These are phyloP conservation scores for Magnolia sinica DNA, from an alignment of 164 flowering plant genomes.

Conservation along the genomic window DNA sequence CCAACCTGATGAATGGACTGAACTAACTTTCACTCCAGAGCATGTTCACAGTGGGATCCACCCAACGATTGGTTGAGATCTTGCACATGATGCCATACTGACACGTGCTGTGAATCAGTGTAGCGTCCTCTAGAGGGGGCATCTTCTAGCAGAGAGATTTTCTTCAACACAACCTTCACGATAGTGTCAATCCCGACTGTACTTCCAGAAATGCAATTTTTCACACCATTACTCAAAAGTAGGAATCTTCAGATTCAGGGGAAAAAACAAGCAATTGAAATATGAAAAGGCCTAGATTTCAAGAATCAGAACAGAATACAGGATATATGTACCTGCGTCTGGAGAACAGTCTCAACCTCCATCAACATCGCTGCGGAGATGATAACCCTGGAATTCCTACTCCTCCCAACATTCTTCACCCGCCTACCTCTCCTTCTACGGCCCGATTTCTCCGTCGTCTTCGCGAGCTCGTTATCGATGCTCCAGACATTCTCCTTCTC, in stretches of 20 bases:
- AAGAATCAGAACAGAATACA: background rate
- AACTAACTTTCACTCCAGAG: too few species aligned
- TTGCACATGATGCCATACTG: too few species aligned
- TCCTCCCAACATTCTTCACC: slow-evolving; percentile 27
- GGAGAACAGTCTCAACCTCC: slow-evolving; percentile 88
- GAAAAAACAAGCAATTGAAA: background rate
- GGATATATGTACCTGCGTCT: slow-evolving; percentile 62
- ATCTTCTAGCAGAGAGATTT: too few species aligned
- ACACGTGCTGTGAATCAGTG: too few species aligned
- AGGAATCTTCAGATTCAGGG: background rate
- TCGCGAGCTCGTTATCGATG: slow-evolving; percentile 67
- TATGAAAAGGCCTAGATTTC: background rate
- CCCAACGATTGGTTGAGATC: too few species aligned
- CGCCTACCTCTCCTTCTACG: slow-evolving; percentile 36
- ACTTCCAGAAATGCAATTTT: background rate
- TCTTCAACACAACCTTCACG: too few species aligned
- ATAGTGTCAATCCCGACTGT: background rate
- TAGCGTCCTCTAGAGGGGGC: too few species aligned
- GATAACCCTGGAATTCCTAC: slow-evolving; percentile 36
- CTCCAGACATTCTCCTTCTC: slow-evolving; percentile 93
- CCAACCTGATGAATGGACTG: too few species aligned
- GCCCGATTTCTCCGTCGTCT: slow-evolving; percentile 18
- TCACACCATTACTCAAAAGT: background rate
- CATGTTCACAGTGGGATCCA: too few species aligned
- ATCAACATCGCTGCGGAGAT: slow-evolving; percentile 76